Conservation (phyloP, 2,329 filamentous ascomycete species). For the Eutypa lata region DNA sequence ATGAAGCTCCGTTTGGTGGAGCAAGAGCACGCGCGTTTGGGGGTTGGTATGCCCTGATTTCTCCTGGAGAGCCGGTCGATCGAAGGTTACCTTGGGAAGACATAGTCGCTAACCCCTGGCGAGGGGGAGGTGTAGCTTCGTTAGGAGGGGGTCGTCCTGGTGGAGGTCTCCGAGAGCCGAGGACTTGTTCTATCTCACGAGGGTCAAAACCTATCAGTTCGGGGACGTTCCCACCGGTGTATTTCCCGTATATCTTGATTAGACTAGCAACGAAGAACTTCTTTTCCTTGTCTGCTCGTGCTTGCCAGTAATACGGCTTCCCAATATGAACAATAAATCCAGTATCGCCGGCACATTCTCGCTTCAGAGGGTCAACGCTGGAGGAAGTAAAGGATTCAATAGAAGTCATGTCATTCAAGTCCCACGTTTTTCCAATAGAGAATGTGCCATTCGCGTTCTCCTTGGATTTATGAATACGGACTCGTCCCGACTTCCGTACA, state of each 20-base stretch:
- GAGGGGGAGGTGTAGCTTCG: slow-evolving; percentile 21
- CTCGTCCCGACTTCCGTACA: slow-evolving; percentile 85
- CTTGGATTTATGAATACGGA: slow-evolving; percentile 94
- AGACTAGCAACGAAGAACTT: slow-evolving; percentile 97
- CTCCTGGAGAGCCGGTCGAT: slow-evolving; percentile 10
- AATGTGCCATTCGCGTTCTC: slow-evolving; percentile 93
- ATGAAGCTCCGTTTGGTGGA: slow-evolving; percentile 40
- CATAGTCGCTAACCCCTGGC: slow-evolving; percentile 4
- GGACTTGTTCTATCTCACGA: slow-evolving; percentile 72
- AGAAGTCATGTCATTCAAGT: slow-evolving; percentile 80
- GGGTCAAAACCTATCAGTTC: slow-evolving; percentile 79
- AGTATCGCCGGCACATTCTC: slow-evolving; percentile 76
- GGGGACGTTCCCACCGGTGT: slow-evolving; percentile 81
- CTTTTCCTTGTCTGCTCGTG: slow-evolving; percentile 90
- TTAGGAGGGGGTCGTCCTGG: slow-evolving; percentile 23
- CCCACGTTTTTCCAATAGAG: slow-evolving; percentile 98
- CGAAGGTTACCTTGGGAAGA: slow-evolving; percentile 12
- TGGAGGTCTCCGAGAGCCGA: slow-evolving; percentile 52
- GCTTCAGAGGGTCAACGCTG: slow-evolving; percentile 52
- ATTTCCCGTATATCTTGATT: slow-evolving; percentile 95
- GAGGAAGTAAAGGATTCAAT: slow-evolving; percentile 78
- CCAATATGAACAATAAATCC: slow-evolving; percentile 87
- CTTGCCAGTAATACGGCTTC: slow-evolving; percentile 97
- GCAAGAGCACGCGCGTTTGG: slow-evolving; percentile 30
- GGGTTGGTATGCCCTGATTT: slow-evolving; percentile 19